These are phyloP conservation scores for Asclepias syriaca DNA, from an alignment of 257 asterid genomes.

Conservation along the genomic window DNA sequence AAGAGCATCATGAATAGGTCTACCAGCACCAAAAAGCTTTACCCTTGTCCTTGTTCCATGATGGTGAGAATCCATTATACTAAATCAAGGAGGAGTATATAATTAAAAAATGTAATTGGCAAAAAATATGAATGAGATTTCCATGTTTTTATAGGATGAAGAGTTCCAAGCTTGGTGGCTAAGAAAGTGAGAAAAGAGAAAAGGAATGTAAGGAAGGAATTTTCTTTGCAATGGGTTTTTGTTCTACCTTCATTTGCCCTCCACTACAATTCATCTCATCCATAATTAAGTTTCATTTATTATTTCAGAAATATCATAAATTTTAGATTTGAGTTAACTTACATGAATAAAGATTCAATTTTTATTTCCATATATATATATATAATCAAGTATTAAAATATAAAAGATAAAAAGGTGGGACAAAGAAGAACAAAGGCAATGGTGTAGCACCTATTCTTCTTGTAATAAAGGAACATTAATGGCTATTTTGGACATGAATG, in stretches of 20 bases:
- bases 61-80: conserved; percentile 18
- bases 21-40: conserved; percentile 42
- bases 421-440: background rate
- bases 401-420: background rate
- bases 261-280: background rate
- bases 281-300: no score
- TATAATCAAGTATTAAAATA: no score
- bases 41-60: conserved; percentile 14
- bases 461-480: background rate
- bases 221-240: conserved; percentile 24
- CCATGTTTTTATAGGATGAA: conserved; percentile 16
- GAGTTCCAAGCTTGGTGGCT: conserved; percentile 29
- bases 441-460: background rate
- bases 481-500: background rate
- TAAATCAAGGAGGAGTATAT: background rate
- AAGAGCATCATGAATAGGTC: conserved; percentile 41
- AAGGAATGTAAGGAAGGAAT: conserved; percentile 34
- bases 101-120: background rate
- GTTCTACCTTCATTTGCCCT: background rate
- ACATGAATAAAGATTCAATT: no score
- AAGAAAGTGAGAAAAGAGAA: conserved; percentile 23
- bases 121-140: background rate
- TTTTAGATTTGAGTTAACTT: no score
- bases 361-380: no score
- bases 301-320: no score